Conservation (phyloP, 2,329 filamentous ascomycete species). For the Epichloe amarillans region DNA sequence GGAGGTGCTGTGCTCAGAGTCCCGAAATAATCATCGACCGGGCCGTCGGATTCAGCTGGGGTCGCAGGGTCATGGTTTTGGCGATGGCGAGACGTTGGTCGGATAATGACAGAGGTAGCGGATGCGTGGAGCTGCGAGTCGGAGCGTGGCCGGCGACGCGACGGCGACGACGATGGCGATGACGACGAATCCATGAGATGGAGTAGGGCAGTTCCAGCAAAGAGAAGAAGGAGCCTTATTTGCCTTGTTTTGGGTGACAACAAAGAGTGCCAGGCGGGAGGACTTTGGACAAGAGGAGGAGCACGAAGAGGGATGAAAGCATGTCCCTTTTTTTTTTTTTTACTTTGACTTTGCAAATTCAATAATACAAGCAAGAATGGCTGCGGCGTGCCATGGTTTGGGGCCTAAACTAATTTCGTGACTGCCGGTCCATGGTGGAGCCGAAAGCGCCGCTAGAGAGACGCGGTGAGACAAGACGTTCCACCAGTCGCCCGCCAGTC, state of each 20-base stretch:
- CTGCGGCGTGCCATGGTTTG: no score
- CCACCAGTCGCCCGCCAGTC: no score
- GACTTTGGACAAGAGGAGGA: no score
- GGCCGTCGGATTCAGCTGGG: not conserved
- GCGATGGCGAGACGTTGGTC: not conserved
- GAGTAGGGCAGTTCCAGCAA: not conserved
- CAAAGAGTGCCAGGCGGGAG: no score
- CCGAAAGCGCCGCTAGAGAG: no score
- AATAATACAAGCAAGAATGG: no score
- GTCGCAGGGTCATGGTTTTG: not conserved
- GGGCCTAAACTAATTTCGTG: no score
- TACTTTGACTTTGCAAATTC: not conserved
- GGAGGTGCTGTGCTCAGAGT: constrained; percentile 1
- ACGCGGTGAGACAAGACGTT: no score
- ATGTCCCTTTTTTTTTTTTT: no score
- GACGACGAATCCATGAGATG: constrained; percentile 5
- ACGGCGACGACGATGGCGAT: not conserved
- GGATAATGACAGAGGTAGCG: not conserved
- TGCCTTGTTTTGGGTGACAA: not conserved
- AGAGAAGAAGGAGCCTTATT: not conserved
- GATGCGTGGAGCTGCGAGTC: not conserved
- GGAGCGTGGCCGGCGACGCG: constrained; percentile 1
- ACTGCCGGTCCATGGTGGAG: no score
- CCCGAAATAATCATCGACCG: constrained; percentile 1
- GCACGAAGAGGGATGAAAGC: not conserved